Conservation (phyloP, 208 protist genomes). For the Tritrichomonas musculus region DNA sequence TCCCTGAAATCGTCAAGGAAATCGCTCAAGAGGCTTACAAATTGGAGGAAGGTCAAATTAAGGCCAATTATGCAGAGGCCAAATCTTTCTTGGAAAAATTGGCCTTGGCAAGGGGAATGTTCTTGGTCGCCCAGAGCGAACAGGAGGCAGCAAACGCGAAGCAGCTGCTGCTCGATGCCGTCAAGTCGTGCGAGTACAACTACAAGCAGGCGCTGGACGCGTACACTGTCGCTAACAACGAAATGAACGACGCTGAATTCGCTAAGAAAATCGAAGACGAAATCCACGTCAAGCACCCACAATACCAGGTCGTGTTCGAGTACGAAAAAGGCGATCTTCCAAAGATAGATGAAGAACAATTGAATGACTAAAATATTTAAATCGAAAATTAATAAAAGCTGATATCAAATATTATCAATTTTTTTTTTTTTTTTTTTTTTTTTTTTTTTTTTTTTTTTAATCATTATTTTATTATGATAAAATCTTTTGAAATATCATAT, state of each 20-base stretch:
- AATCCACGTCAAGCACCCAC: background rate
- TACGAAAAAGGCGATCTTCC: background rate
- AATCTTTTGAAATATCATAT: too few relatives aligned
- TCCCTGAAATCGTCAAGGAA: background rate
- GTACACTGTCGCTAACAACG: background rate
- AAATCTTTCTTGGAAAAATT: background rate
- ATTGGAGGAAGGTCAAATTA: too few relatives aligned
- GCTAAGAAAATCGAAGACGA: background rate
- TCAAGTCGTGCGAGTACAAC: background rate
- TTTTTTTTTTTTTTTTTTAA: too few relatives aligned
- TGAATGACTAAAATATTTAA: too few relatives aligned
- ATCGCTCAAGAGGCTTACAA: background rate
- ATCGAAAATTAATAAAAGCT: too few relatives aligned
- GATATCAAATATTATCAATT: too few relatives aligned
- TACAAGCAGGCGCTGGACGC: background rate
- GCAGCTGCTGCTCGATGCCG: background rate
- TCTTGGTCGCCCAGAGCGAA: background rate
- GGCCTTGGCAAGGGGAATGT: background rate
- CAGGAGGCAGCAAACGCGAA: background rate
- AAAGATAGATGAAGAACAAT: too few relatives aligned
- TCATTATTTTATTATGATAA: too few relatives aligned
- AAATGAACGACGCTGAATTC: background rate
- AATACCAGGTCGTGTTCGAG: background rate
- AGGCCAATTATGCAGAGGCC: background rate
- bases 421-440: too few relatives aligned